phyloP scores from a whole-genome alignment of 768 basidiomycete species.

The Russula sp. region DNA sequence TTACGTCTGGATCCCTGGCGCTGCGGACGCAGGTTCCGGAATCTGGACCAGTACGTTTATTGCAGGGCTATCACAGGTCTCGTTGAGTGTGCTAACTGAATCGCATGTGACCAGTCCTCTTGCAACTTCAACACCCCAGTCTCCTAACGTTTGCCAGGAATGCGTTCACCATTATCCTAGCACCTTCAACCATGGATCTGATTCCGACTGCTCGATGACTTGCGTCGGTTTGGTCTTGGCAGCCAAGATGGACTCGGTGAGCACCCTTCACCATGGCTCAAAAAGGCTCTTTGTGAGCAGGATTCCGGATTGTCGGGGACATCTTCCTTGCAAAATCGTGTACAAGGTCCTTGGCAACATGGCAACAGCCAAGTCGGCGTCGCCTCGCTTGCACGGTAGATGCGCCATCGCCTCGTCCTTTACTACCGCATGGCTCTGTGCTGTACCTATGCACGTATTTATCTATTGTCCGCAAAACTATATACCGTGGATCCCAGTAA shows the following conservation, averaged over 20 bases:
- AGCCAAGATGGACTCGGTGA: background rate
- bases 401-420: background rate
- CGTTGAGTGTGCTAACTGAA: background rate
- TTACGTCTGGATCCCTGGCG: background rate
- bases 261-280: background rate
- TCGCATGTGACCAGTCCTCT: background rate
- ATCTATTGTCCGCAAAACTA: background rate
- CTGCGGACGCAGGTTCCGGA: background rate
- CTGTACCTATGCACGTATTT: too few species aligned
- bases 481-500: background rate
- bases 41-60: background rate
- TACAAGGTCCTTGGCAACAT: background rate
- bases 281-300: background rate
- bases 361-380: background rate
- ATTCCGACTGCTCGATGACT: background rate
- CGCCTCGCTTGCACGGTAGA: background rate
- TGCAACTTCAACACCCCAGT: background rate
- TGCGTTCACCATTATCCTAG: background rate
- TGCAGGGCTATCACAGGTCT: background rate
- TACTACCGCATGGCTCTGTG: too few species aligned
- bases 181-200: background rate
- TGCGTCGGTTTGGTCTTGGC: background rate
- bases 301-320: background rate
- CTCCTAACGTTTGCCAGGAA: background rate
- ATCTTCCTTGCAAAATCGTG: background rate